Evolutionary conservation across 129 eudicot species (phyloP).

Genomic region (Lonicera japonica): DNA sequence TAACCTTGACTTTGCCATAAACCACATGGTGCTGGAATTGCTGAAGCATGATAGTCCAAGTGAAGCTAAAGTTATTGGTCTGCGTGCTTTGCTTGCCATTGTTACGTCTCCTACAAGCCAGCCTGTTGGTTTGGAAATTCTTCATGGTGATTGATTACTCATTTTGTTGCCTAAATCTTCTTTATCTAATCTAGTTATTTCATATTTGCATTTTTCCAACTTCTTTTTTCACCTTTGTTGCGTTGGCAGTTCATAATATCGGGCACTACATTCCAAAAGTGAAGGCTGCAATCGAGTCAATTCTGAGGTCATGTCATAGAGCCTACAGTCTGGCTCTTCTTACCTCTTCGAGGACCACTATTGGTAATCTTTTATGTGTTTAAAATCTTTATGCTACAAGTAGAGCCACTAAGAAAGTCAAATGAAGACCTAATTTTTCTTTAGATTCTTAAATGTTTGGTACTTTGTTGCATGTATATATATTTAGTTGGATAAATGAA

Average conservation of each 20-base stretch:
- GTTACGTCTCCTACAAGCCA: slow-evolving; percentile 94
- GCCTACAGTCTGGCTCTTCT: slow-evolving; percentile 94
- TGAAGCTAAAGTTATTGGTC: slow-evolving; percentile 97
- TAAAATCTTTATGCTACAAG: slow-evolving; percentile 1
- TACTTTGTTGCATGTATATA: neutral
- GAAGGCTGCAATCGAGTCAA: slow-evolving; percentile 91
- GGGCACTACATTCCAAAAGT: slow-evolving; percentile 99
- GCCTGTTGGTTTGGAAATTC: slow-evolving; percentile 90
- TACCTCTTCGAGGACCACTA: slow-evolving; percentile 87
- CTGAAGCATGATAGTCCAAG: slow-evolving; percentile 95
- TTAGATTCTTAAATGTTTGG: neutral
- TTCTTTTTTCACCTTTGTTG: slow-evolving; percentile 13
- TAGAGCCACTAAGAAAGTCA: too few species aligned
- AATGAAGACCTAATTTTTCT: neutral
- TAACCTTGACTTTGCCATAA: slow-evolving; percentile 96
- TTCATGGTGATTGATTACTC: slow-evolving; percentile 54
- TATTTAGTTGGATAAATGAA: neutral
- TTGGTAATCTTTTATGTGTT: slow-evolving; percentile 42
- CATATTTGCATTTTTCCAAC: neutral
- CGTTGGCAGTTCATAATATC: slow-evolving; percentile 73
- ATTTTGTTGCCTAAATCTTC: slow-evolving; percentile 8
- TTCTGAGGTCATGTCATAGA: slow-evolving; percentile 82
- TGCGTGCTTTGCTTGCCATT: slow-evolving; percentile 95
- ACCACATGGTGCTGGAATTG: slow-evolving; percentile 84
- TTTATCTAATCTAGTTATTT: neutral